Conservation (phyloP, 371 early-diverging fungal genomes). For the Mucor sp. region DNA sequence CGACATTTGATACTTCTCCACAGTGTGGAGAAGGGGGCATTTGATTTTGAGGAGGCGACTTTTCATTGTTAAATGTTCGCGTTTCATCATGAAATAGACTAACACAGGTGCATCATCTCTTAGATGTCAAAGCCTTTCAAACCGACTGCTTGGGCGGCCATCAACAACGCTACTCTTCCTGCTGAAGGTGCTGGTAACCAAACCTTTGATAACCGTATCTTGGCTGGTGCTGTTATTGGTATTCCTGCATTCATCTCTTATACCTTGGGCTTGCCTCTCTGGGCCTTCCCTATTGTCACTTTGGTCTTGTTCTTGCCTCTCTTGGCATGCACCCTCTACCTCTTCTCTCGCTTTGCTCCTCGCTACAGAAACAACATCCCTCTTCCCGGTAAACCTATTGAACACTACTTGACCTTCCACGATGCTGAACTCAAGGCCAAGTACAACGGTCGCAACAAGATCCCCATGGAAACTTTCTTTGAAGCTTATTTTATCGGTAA, state of each 20-base stretch:
- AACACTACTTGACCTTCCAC: conserved; percentile 86
- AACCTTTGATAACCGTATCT: conserved; percentile 67
- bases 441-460: conserved; percentile 82
- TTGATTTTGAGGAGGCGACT: background rate
- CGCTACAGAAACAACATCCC: conserved; percentile 72
- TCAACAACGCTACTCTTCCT: conserved; percentile 65
- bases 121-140: conserved; percentile 41
- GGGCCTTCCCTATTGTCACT: conserved; percentile 62
- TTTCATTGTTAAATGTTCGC: background rate
- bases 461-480: conserved; percentile 96
- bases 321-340: conserved; percentile 68
- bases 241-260: conserved; percentile 66
- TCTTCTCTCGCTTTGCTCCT: conserved; percentile 66
- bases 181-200: conserved; percentile 81
- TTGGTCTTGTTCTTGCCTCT: conserved; percentile 66
- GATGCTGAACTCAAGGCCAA: conserved; percentile 73
- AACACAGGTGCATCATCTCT: background rate
- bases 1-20: background rate
- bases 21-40: background rate
- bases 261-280: conserved; percentile 58
- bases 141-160: conserved; percentile 59
- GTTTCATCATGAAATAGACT: background rate
- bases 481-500: conserved; percentile 95
- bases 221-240: conserved; percentile 55
- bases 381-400: conserved; percentile 80